Evolutionary conservation across 352 stramenopile genomes (phyloP), one percentile per base, ranked within the genome.

Genomic region (Globisporangium polare): DNA sequence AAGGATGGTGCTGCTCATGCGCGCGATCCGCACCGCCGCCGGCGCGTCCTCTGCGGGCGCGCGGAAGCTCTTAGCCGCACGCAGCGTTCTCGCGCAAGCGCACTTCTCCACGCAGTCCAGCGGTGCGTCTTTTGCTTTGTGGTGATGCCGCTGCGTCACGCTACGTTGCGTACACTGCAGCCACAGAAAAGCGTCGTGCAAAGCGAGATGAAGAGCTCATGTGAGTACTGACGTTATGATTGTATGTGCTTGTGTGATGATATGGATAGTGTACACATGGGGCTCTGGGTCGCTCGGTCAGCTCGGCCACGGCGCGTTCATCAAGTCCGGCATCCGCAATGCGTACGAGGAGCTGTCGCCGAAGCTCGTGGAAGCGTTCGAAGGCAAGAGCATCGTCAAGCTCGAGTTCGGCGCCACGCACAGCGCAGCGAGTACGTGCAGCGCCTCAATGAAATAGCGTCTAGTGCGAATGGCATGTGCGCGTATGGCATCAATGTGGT

Each of bases 301-400:
- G 66, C 65, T 97, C 43, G 89, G 87, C 13, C 84, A 95, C 54
- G 80, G 82, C 1, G 55, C 73, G 6, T 79, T 97, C 47, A 73
- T 93, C 58, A 94, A 94, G 69, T 79, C 78, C 9, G 89, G 88
- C n/a, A 86, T 97, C 41, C 81, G 84, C 60, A 91, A 75, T 58
- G 74, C 85, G 39, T 97, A 95, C 72, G 81, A 92, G 60, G 84
- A 96, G 73, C 75, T 94, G 18, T 71, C 75, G 42, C 89, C 89
- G 22, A 80, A 76, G 33, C 63, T 92, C 5, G 43, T 95, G 18
- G 83, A 94, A 27, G 71, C 79, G 6, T 80, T 95, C 18, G 75
- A 88, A 45, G 76, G 79, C 58, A 81, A 83, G 29, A 71, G 62
- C 50, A 83, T 92, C 58, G 72, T 76, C 29, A 74, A 86, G 60